A percentile compares a stretch with the other conserved stretches of the same genome.
These are phyloP conservation scores for Teratosphaeria zuluensis DNA, from an alignment of 2,329 filamentous ascomycete genomes.

Conservation along the genomic window DNA sequence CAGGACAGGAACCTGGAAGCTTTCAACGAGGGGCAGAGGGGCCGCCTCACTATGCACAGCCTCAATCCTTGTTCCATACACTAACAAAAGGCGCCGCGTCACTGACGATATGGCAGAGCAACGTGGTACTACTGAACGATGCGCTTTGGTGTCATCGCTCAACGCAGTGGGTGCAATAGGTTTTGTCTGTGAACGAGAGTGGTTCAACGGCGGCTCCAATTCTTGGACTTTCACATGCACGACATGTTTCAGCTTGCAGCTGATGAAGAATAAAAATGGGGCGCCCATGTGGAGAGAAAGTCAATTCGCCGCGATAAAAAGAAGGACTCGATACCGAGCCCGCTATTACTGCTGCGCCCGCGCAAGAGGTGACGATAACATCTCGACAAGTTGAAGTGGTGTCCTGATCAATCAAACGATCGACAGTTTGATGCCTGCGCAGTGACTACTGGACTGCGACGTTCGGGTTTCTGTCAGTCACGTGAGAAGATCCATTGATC, in stretches of 20 bases:
- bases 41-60: neutral
- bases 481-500: too few relatives aligned
- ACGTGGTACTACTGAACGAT: neutral
- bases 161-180: neutral
- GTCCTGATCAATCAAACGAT: too few relatives aligned
- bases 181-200: neutral
- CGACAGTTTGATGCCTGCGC: too few relatives aligned
- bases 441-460: too few relatives aligned
- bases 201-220: neutral
- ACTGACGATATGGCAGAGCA: neutral
- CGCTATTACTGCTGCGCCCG: neutral
- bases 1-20: neutral
- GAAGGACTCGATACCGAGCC: neutral
- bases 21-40: neutral
- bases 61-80: neutral
- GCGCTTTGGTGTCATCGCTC: too few relatives aligned
- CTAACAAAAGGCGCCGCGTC: neutral
- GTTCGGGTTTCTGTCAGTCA: too few relatives aligned
- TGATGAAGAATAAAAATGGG: neutral
- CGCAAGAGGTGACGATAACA: too few relatives aligned
- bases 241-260: neutral
- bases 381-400: too few relatives aligned
- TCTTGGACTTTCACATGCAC: neutral
- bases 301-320: neutral
- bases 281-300: neutral